Conservation (phyloP, 768 basidiomycete genomes). For the Floccularia luteovirens region DNA sequence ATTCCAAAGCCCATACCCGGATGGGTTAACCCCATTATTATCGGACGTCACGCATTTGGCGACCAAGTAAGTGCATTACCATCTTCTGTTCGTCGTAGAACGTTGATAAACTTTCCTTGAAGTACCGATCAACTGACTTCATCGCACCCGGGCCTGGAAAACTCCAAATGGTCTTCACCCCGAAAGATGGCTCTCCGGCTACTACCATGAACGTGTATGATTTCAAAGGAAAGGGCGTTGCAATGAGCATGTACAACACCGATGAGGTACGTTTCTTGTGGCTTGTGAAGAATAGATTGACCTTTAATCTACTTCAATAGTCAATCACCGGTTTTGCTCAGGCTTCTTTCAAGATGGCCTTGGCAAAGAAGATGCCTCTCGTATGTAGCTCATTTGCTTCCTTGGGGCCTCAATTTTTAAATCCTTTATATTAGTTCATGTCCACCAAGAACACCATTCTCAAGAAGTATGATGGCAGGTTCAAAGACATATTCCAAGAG, state of each 20-base stretch:
- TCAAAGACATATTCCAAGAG: constrained; percentile 99
- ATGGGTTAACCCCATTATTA: constrained; percentile 94
- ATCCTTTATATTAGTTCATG: constrained; percentile 57
- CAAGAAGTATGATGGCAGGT: constrained; percentile 97
- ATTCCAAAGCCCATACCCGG: constrained; percentile 95
- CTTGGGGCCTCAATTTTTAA: neutral
- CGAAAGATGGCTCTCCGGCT: constrained; percentile 61
- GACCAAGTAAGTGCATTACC: constrained; percentile 56
- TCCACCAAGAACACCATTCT: constrained; percentile 97
- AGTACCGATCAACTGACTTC: constrained; percentile 94
- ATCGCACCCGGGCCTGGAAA: constrained; percentile 90
- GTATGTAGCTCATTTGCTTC: constrained; percentile 22
- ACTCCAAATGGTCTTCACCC: constrained; percentile 86
- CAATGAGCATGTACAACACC: constrained; percentile 98
- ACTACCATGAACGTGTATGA: constrained; percentile 82
- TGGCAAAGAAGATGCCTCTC: constrained; percentile 70
- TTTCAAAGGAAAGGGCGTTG: constrained; percentile 89
- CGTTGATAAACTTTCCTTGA: constrained; percentile 4
- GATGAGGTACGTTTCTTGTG: constrained; percentile 54
- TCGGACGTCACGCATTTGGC: constrained; percentile 96
- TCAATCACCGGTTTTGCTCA: constrained; percentile 95
- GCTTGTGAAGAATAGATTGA: neutral
- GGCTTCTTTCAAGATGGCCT: constrained; percentile 95
- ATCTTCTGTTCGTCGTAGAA: neutral
- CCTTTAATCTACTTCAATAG: constrained; percentile 22